phyloP scores from a whole-genome alignment of 1,284 basidiomycete species.

The Ceratobasidium sp. region DNA sequence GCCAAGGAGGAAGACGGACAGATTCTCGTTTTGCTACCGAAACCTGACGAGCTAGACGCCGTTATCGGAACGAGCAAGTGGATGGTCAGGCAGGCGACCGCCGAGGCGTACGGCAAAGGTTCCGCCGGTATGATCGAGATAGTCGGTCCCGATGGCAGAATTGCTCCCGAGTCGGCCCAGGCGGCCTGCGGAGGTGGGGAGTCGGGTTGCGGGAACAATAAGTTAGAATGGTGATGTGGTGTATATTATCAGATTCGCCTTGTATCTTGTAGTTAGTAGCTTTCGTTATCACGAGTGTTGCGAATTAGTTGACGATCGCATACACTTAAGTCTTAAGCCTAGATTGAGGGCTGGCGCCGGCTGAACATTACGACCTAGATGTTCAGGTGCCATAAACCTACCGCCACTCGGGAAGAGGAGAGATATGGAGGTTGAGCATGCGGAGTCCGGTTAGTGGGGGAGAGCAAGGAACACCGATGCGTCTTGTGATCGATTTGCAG shows the following conservation, averaged over 20 bases:
- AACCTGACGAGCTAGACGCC: conserved; percentile 70
- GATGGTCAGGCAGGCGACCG: conserved; percentile 67
- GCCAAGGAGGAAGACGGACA: conserved; percentile 66
- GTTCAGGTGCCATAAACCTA: too few relatives aligned
- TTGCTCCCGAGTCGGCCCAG: conserved; percentile 30
- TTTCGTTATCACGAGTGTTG: neutral
- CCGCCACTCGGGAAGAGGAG: too few relatives aligned
- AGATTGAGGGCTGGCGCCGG: too few relatives aligned
- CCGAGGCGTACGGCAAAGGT: conserved; percentile 63
- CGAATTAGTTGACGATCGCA: neutral
- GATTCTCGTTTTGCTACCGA: conserved; percentile 69
- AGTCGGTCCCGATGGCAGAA: conserved; percentile 55
- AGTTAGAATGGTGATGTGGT: conserved; percentile 36
- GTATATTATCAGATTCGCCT: neutral
- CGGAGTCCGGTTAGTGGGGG: too few relatives aligned
- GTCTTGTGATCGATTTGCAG: too few relatives aligned
- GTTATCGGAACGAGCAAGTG: conserved; percentile 76
- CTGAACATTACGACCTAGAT: too few relatives aligned
- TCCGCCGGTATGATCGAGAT: conserved; percentile 64
- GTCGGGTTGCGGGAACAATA: conserved; percentile 40
- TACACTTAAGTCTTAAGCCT: too few relatives aligned
- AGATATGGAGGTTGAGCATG: too few relatives aligned
- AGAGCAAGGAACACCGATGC: too few relatives aligned
- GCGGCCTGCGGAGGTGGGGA: conserved; percentile 21
- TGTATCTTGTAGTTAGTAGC: conserved; percentile 2